A percentile compares a stretch with the other conserved stretches of the same genome.
Evolutionary conservation across 345 rosid species (phyloP).

Genomic region (Eucalyptus victrix): DNA sequence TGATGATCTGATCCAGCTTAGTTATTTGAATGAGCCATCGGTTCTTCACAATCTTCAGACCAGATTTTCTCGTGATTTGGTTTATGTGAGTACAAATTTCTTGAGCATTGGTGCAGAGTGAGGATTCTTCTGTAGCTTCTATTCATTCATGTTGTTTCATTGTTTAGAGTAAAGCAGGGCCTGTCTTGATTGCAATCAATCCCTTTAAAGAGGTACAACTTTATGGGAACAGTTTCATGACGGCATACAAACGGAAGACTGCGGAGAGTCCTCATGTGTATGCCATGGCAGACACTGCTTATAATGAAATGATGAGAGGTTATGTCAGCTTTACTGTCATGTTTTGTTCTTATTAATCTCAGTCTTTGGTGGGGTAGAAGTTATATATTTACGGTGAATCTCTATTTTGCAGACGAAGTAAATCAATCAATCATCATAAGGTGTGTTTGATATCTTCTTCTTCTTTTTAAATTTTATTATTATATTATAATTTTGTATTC

Average conservation of each 20-base stretch:
- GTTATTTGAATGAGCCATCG: slow-evolving; percentile 93
- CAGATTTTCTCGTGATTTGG: slow-evolving; percentile 67
- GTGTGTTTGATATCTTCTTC: slow-evolving; percentile 18
- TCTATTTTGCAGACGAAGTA: slow-evolving; percentile 51
- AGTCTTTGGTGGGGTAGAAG: neutral
- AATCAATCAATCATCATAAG: slow-evolving; percentile 93
- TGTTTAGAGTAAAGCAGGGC: slow-evolving; percentile 87
- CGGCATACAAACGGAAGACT: slow-evolving; percentile 50
- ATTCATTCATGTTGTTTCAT: neutral
- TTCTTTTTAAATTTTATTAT: neutral
- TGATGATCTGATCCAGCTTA: slow-evolving; percentile 85
- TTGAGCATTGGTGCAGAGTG: neutral
- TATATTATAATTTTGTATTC: neutral
- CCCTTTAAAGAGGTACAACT: slow-evolving; percentile 65
- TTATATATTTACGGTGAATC: neutral
- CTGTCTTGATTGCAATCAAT: slow-evolving; percentile 79
- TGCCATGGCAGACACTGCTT: slow-evolving; percentile 74
- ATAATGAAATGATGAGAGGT: slow-evolving; percentile 95
- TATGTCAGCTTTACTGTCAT: neutral
- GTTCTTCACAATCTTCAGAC: slow-evolving; percentile 72
- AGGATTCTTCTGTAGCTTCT: neutral
- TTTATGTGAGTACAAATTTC: slow-evolving; percentile 64
- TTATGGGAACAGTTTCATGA: slow-evolving; percentile 48
- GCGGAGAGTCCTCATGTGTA: slow-evolving; percentile 70
- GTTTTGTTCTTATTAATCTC: neutral